phyloP scores from a whole-genome alignment of 345 rosid genomes.

The Aquilaria sinensis region DNA sequence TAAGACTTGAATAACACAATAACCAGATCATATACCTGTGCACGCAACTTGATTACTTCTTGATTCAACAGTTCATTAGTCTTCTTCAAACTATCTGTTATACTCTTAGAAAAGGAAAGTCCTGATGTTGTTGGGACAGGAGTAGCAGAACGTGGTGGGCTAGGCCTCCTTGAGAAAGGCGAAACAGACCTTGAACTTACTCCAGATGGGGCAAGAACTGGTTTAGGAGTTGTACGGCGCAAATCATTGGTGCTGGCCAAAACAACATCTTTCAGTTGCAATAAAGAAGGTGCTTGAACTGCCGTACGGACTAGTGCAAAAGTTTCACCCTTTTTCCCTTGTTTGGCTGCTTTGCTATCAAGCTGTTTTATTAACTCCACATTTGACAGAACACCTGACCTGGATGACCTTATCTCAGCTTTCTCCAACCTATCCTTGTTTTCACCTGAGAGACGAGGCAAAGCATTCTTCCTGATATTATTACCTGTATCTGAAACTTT shows the following conservation, averaged over 20 bases:
- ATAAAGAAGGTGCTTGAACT: conserved; percentile 69
- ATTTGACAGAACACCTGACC: conserved; percentile 63
- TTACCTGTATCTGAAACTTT: conserved; percentile 56
- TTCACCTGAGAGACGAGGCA: conserved; percentile 91
- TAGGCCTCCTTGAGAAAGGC: conserved; percentile 90
- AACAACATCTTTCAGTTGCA: conserved; percentile 79
- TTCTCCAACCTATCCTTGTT: conserved; percentile 85
- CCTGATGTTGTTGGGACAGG: conserved; percentile 84
- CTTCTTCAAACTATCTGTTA: conserved; percentile 86
- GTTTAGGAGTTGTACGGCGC: conserved; percentile 58
- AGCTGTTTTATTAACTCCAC: conserved; percentile 89
- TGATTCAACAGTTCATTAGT: conserved; percentile 90
- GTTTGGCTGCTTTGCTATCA: conserved; percentile 89
- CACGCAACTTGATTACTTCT: conserved; percentile 80
- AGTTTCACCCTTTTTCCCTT: conserved; percentile 71
- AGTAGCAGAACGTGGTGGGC: conserved; percentile 95
- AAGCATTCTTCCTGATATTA: conserved; percentile 48
- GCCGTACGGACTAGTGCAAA: conserved; percentile 61
- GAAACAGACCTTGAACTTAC: conserved; percentile 91
- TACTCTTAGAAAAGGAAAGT: conserved; percentile 70
- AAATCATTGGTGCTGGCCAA: conserved; percentile 57
- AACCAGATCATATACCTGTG: conserved; percentile 53
- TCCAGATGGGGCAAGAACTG: conserved; percentile 65
- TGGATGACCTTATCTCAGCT: conserved; percentile 73
- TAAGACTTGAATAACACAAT: background rate